Evolutionary conservation across 768 basidiomycete genomes (phyloP).

Genomic region (Coprinopsis marcescibilis): DNA sequence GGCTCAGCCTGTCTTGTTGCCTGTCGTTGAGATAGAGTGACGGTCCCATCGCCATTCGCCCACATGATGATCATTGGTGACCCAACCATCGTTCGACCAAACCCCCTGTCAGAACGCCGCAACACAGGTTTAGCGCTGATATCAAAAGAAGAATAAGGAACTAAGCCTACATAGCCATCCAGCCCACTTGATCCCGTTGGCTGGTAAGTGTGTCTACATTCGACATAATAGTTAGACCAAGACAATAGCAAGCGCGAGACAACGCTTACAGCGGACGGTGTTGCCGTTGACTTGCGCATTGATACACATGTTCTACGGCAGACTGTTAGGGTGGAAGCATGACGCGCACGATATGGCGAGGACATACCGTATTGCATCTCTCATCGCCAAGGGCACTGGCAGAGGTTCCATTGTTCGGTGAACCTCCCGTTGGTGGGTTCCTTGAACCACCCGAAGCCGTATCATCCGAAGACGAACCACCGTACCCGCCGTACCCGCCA

Average conservation of each 20-base stretch:
- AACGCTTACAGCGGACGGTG: constrained; percentile 35
- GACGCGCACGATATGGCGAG: background rate
- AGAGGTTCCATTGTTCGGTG: background rate
- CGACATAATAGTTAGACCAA: background rate
- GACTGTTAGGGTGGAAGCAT: background rate
- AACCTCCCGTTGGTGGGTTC: background rate
- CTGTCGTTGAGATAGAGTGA: constrained; percentile 62
- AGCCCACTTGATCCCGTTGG: constrained; percentile 30
- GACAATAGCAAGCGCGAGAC: background rate
- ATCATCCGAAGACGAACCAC: background rate
- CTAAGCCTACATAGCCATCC: constrained; percentile 54
- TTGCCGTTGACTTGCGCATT: constrained; percentile 40
- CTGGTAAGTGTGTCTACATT: constrained; percentile 4
- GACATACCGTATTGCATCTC: constrained; percentile 2
- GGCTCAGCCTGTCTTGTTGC: constrained; percentile 53
- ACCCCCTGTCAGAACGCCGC: constrained; percentile 41
- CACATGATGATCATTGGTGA: constrained; percentile 72
- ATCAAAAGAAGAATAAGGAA: background rate
- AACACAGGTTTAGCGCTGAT: background rate
- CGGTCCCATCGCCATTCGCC: constrained; percentile 53
- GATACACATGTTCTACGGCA: constrained; percentile 40
- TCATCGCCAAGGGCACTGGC: background rate
- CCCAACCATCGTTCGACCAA: constrained; percentile 48
- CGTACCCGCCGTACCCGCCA: background rate
- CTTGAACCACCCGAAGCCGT: background rate